phyloP scores from a whole-genome alignment of 495 filamentous ascomycete genomes.

The Thozetella sp. region DNA sequence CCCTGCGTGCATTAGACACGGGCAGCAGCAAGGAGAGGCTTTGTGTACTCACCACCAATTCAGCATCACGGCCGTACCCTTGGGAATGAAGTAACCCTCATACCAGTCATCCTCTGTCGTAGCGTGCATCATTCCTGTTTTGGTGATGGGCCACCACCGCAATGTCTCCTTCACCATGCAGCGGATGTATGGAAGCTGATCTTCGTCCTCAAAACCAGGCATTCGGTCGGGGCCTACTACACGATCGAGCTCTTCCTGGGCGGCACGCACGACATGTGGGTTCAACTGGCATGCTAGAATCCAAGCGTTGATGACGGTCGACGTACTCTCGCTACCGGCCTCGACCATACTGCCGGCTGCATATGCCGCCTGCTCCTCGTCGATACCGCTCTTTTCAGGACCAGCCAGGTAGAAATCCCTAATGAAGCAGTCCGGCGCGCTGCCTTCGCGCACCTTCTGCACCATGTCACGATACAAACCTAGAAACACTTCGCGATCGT shows the following conservation, averaged over 20 bases:
- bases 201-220: constrained; percentile 23
- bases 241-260: constrained; percentile 37
- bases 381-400: constrained; percentile 14
- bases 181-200: constrained; percentile 20
- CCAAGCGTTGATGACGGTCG: constrained; percentile 28
- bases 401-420: constrained; percentile 12
- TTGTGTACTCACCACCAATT: constrained; percentile 36
- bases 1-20: constrained; percentile 9
- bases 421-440: constrained; percentile 12
- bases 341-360: constrained; percentile 36
- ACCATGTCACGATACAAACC: neutral
- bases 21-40: no score
- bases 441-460: constrained; percentile 6
- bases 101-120: constrained; percentile 43
- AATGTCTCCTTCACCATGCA: constrained; percentile 31
- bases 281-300: constrained; percentile 43
- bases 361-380: constrained; percentile 25
- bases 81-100: constrained; percentile 41
- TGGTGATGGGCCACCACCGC: constrained; percentile 56
- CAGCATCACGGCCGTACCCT: constrained; percentile 38
- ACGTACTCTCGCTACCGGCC: constrained; percentile 41
- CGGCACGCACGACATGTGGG: constrained; percentile 49
- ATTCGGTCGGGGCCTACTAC: constrained; percentile 25
- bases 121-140: constrained; percentile 48
- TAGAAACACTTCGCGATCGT: constrained; percentile 17